phyloP scores from a whole-genome alignment of 495 filamentous ascomycete genomes.

The Neurospora sp. region DNA sequence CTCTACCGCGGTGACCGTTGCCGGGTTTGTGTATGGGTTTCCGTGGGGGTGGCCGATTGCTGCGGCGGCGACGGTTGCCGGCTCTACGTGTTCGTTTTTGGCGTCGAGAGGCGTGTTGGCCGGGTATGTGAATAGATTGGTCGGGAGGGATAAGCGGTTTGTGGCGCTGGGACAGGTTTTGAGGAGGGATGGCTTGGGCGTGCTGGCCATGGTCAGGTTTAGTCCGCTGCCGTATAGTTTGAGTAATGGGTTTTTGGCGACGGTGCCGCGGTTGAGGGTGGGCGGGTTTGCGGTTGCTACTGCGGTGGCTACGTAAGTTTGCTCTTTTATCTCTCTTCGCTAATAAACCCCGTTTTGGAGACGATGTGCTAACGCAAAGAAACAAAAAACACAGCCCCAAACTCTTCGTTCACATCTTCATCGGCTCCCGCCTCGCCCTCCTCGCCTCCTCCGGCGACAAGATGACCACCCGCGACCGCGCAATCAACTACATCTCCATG shows the following conservation, averaged over 20 bases:
- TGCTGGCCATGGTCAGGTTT: conserved; percentile 85
- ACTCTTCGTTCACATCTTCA: conserved; percentile 83
- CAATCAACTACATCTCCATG: conserved; percentile 76
- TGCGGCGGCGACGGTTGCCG: conserved; percentile 67
- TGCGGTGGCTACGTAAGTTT: conserved; percentile 40
- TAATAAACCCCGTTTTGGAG: neutral
- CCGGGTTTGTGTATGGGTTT: conserved; percentile 91
- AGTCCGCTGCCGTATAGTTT: conserved; percentile 93
- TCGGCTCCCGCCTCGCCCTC: conserved; percentile 63
- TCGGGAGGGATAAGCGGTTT: conserved; percentile 69
- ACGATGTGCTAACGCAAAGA: neutral
- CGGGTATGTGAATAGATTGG: conserved; percentile 64
- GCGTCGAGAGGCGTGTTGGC: conserved; percentile 68
- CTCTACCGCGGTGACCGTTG: conserved; percentile 71
- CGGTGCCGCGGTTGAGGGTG: conserved; percentile 77
- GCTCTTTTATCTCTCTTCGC: neutral
- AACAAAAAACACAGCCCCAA: conserved; percentile 48
- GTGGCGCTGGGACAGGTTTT: conserved; percentile 50
- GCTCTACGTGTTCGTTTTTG: conserved; percentile 63
- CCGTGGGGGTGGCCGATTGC: conserved; percentile 86
- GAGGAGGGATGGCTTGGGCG: conserved; percentile 74
- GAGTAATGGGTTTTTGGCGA: conserved; percentile 88
- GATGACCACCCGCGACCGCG: conserved; percentile 56
- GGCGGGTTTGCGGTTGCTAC: conserved; percentile 72
- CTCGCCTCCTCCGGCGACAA: conserved; percentile 55